Conservation (phyloP, 2,329 filamentous ascomycete species). For the Alternaria atra region DNA sequence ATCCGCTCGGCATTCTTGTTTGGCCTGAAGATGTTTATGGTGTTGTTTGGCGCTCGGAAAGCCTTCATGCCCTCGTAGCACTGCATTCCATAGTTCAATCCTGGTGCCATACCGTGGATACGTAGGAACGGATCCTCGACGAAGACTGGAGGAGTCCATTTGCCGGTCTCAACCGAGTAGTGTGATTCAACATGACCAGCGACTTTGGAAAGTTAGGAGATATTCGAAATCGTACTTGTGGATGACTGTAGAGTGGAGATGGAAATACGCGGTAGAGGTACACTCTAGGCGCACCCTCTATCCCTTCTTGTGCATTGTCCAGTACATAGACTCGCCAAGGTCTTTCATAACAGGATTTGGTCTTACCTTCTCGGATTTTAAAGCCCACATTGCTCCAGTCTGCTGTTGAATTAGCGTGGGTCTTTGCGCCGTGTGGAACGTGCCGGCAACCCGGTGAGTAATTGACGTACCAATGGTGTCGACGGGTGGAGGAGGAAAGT, state of each 20-base stretch:
- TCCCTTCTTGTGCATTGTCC: not conserved
- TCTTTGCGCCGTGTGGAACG: not conserved
- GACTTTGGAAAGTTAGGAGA: conserved; percentile 61
- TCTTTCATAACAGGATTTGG: not conserved
- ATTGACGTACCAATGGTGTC: conserved; percentile 71
- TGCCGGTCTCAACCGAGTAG: conserved; percentile 75
- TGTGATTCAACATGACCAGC: conserved; percentile 93
- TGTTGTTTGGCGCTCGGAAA: conserved; percentile 78
- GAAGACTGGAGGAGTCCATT: conserved; percentile 83
- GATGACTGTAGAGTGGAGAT: not conserved
- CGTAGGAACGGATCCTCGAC: conserved; percentile 84
- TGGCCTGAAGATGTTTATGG: conserved; percentile 88
- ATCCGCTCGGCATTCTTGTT: conserved; percentile 84
- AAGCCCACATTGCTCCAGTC: conserved; percentile 96
- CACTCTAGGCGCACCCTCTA: not conserved
- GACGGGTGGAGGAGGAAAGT: conserved; percentile 74
- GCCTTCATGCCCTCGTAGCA: conserved; percentile 99
- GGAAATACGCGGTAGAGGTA: not conserved
- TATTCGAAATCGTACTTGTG: not conserved
- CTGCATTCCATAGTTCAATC: conserved; percentile 94
- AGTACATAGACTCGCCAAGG: not conserved
- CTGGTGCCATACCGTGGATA: conserved; percentile 94
- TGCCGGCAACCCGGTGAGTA: not conserved
- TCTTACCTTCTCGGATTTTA: conserved; percentile 83
- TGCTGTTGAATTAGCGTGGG: conserved; percentile 39